phyloP scores from a whole-genome alignment of 2,329 filamentous ascomycete genomes.

The Cryoendolithus antarcticus region DNA sequence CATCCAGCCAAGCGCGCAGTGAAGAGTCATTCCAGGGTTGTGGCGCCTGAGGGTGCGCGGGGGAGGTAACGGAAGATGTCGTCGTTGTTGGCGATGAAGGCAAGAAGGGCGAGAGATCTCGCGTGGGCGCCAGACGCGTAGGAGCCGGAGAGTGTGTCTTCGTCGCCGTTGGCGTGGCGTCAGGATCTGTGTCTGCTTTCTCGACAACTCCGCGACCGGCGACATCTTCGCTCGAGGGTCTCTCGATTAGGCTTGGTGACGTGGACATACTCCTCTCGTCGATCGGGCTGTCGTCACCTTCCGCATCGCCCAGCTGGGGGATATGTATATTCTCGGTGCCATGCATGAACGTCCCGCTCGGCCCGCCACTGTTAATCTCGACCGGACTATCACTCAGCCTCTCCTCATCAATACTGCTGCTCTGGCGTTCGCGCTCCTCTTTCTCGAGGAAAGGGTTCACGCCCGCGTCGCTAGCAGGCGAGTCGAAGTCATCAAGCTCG shows the following conservation, averaged over 20 bases:
- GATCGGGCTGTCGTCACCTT: slow-evolving; percentile 5
- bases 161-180: no score
- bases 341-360: slow-evolving; percentile 23
- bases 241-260: slow-evolving; percentile 5
- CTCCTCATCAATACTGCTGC: slow-evolving; percentile 22
- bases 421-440: slow-evolving; percentile 14
- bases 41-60: slow-evolving; percentile 19
- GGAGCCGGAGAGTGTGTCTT: no score
- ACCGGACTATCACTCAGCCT: slow-evolving; percentile 56
- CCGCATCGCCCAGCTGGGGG: slow-evolving; percentile 11
- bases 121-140: no score
- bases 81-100: not conserved
- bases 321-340: slow-evolving; percentile 26
- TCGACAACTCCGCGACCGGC: no score
- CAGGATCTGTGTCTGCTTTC: no score
- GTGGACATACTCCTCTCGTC: not conserved
- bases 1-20: slow-evolving; percentile 77
- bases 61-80: no score
- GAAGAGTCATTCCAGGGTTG: slow-evolving; percentile 75
- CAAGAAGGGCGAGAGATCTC: not conserved
- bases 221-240: not conserved
- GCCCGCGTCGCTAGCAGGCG: slow-evolving; percentile 25
- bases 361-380: slow-evolving; percentile 41
- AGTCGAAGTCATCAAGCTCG: slow-evolving; percentile 60
- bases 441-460: slow-evolving; percentile 15